These are phyloP conservation scores for Coleophoma cylindrospora DNA, from an alignment of 2,329 filamentous ascomycete species.

Conservation along the genomic window DNA sequence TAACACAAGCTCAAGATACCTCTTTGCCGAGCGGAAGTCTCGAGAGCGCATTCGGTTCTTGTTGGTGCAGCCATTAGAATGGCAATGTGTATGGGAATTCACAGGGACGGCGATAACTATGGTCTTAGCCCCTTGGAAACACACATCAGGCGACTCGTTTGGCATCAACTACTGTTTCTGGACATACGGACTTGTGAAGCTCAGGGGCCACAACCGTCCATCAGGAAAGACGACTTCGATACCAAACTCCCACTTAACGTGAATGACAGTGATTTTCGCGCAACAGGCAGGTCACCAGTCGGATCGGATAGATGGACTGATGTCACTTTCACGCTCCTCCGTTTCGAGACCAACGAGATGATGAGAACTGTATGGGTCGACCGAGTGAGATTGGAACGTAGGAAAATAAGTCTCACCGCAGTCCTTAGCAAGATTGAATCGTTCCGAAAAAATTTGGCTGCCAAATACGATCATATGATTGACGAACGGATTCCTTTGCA, in stretches of 20 bases:
- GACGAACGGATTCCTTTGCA: slow-evolving; percentile 56
- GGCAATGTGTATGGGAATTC: slow-evolving; percentile 73
- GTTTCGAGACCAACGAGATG: slow-evolving; percentile 71
- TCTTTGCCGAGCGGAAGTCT: slow-evolving; percentile 67
- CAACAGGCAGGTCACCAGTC: slow-evolving; percentile 34
- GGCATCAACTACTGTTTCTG: slow-evolving; percentile 75
- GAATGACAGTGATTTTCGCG: slow-evolving; percentile 57
- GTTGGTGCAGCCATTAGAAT: slow-evolving; percentile 68
- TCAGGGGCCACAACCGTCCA: slow-evolving; percentile 66
- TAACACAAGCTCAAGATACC: slow-evolving; percentile 46
- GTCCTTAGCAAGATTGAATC: slow-evolving; percentile 65
- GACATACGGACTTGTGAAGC: slow-evolving; percentile 72
- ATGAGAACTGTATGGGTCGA: slow-evolving; percentile 67
- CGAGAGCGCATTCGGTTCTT: slow-evolving; percentile 67
- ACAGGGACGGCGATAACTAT: slow-evolving; percentile 61
- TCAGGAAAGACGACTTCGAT: slow-evolving; percentile 71
- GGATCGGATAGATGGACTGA: slow-evolving; percentile 54
- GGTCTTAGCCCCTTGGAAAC: slow-evolving; percentile 62
- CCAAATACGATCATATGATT: slow-evolving; percentile 61
- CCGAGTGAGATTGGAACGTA: slow-evolving; percentile 56
- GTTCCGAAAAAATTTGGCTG: slow-evolving; percentile 59
- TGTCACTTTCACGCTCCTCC: slow-evolving; percentile 61
- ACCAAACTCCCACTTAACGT: slow-evolving; percentile 68
- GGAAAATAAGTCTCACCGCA: slow-evolving; percentile 55
- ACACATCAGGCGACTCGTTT: slow-evolving; percentile 66